These are phyloP conservation scores for Pyrus hybrid DNA, from an alignment of 331 rosid species.

Conservation along the genomic window DNA sequence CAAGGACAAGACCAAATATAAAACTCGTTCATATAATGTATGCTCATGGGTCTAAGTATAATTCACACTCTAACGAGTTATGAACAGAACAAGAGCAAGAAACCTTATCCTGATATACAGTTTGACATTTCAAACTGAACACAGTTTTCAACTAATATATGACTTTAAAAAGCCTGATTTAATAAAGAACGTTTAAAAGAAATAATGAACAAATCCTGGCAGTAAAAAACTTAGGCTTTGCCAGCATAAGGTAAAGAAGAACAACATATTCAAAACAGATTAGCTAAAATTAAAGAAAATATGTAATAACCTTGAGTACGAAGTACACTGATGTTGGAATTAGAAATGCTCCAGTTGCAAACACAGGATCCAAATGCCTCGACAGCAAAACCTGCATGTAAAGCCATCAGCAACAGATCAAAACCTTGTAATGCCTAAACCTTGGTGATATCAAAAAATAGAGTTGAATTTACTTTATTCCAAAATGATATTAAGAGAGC, in stretches of 20 bases:
- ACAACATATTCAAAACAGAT: neutral
- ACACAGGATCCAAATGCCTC: constrained; percentile 50
- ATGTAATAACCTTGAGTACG: constrained; percentile 55
- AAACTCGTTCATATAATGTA: neutral
- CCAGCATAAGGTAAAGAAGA: neutral
- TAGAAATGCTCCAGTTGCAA: constrained; percentile 85
- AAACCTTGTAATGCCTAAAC: neutral
- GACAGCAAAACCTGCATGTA: constrained; percentile 73
- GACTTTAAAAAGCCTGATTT: neutral
- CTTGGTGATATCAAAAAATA: neutral
- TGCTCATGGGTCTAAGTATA: neutral
- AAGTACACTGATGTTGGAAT: constrained; percentile 85
- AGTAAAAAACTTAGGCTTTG: neutral
- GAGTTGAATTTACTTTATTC: neutral
- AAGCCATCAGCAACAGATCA: constrained; percentile 12
- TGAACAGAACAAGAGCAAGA: neutral
- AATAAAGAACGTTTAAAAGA: neutral
- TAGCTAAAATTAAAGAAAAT: neutral
- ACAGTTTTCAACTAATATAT: neutral
- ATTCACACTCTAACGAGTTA: neutral
- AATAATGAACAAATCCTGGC: neutral
- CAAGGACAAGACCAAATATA: neutral
- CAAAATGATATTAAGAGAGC: neutral
- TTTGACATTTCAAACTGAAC: neutral
- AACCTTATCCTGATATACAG: neutral